Evolutionary conservation across 495 filamentous ascomycete species (phyloP).

Genomic region (Gamarada debralockiae): DNA sequence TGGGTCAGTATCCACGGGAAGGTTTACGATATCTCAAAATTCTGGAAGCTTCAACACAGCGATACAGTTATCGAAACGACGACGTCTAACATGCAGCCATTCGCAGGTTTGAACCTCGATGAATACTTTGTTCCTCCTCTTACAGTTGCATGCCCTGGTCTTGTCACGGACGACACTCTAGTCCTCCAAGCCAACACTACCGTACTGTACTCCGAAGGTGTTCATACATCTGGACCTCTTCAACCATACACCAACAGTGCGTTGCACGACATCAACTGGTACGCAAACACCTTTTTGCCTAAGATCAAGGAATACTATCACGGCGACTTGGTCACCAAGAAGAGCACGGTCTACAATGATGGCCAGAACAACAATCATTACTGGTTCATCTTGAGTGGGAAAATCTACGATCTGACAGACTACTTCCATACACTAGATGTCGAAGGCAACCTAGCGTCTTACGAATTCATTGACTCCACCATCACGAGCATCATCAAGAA

Average conservation of each 20-base stretch:
- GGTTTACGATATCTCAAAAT: slow-evolving; percentile 90
- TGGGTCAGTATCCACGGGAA: slow-evolving; percentile 85
- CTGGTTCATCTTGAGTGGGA: slow-evolving; percentile 75
- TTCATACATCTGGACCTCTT: slow-evolving; percentile 65
- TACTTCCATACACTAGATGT: slow-evolving; percentile 73
- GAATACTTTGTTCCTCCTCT: slow-evolving; percentile 83
- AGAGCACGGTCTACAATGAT: slow-evolving; percentile 47
- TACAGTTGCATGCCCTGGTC: slow-evolving; percentile 61
- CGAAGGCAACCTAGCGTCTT: slow-evolving; percentile 33
- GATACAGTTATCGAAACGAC: slow-evolving; percentile 58
- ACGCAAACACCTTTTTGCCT: slow-evolving; percentile 65
- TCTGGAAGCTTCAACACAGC: slow-evolving; percentile 81
- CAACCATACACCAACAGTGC: slow-evolving; percentile 48
- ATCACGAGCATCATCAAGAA: slow-evolving; percentile 64
- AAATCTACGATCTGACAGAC: slow-evolving; percentile 84
- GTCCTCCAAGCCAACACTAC: slow-evolving; percentile 37
- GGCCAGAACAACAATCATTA: slow-evolving; percentile 64
- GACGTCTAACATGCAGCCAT: slow-evolving; percentile 62
- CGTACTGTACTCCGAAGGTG: slow-evolving; percentile 32
- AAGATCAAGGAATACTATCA: slow-evolving; percentile 83
- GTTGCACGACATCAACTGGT: slow-evolving; percentile 70
- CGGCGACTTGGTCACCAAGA: slow-evolving; percentile 71
- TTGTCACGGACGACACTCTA: slow-evolving; percentile 53
- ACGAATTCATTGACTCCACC: slow-evolving; percentile 63
- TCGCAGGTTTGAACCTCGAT: slow-evolving; percentile 75